phyloP scores from a whole-genome alignment of 208 protist genomes.

The Trypanosoma platydactyli region DNA sequence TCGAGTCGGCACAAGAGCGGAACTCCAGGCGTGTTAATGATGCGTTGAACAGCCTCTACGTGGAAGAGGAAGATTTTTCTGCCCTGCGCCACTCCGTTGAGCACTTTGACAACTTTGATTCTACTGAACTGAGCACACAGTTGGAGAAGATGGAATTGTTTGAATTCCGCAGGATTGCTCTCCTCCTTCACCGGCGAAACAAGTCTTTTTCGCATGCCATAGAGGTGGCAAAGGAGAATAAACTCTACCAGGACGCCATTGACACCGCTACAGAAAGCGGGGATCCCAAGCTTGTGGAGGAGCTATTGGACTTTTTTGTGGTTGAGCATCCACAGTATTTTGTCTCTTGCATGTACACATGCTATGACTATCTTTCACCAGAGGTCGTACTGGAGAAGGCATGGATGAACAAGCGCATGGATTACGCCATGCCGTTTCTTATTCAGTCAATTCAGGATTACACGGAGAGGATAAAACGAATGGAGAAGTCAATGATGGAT shows the following conservation, averaged over 20 bases:
- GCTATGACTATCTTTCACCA: constrained; percentile 96
- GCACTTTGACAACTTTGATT: constrained; percentile 97
- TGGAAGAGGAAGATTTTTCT: constrained; percentile 99
- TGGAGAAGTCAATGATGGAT: constrained; percentile 83
- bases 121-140: constrained; percentile 93
- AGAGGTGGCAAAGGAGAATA: constrained; percentile 97
- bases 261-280: constrained; percentile 96
- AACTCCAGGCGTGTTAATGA: constrained; percentile 97
- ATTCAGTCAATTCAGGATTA: constrained; percentile 97
- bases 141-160: constrained; percentile 98
- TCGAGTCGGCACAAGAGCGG: constrained; percentile 93
- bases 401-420: constrained; percentile 97
- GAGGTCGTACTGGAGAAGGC: constrained; percentile 98
- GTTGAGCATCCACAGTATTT: constrained; percentile 95
- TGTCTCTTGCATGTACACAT: constrained; percentile 96
- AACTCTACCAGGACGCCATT: constrained; percentile 98
- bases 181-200: constrained; percentile 96
- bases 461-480: constrained; percentile 78
- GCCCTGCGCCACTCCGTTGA: constrained; percentile 95
- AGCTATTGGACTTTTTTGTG: constrained; percentile 98
- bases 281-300: constrained; percentile 91
- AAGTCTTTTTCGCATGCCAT: constrained; percentile 92
- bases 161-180: constrained; percentile 99
- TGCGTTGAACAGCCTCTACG: constrained; percentile 97
- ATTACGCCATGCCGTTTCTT: constrained; percentile 99